Base-by-base conservation (phyloP, 257 asterid genomes). In the Solanum etuberosum region DNA sequence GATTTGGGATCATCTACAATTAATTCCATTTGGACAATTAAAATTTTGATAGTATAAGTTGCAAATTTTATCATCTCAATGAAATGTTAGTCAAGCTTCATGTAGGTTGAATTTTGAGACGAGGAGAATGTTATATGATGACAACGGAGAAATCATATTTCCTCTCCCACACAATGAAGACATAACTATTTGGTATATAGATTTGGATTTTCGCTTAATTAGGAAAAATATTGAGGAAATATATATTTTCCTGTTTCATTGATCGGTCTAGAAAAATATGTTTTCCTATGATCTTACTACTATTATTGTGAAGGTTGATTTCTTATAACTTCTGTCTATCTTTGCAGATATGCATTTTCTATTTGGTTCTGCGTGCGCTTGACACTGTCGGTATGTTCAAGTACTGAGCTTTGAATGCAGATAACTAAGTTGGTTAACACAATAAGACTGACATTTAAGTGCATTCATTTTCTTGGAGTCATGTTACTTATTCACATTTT, bases 341-440 rank as follows among this genome's bases (percentile, higher is more conserved):
- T 85, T 93, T 87, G 84, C 98, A 97, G 99, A 89, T 97, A 82
- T 96, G 99, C 92, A 91, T 97, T 88, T 97, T 97, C 91, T 97
- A 97, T 92, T 90, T 97, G 97, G 99, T 97, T 89, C 99, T 97
- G 76, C 94, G 99, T 57, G 99, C 97, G 4, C 99, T 97, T 38
- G 99, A 96, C 90, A 97, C 99, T 73, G 98, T 97, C 72, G 99
- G 99, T 97, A 94, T 87, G 98, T 59, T 88, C 59, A 86, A 83
- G 73, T 78, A 65, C 70, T 73, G 18, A 80, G 8, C 25, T 14
- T 10, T 14, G 38, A 43, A 78, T 78, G 63, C n/a, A 15, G 12
- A 78, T 78, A 43, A 46, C 29, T 3, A 46, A 27, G 27, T 48
- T 48, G 18, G 42, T 80, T 27, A 46, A 80, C 85, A 46, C 18